phyloP scores from a whole-genome alignment of 2,329 filamentous ascomycete genomes.

The Monilinia fructicola region DNA sequence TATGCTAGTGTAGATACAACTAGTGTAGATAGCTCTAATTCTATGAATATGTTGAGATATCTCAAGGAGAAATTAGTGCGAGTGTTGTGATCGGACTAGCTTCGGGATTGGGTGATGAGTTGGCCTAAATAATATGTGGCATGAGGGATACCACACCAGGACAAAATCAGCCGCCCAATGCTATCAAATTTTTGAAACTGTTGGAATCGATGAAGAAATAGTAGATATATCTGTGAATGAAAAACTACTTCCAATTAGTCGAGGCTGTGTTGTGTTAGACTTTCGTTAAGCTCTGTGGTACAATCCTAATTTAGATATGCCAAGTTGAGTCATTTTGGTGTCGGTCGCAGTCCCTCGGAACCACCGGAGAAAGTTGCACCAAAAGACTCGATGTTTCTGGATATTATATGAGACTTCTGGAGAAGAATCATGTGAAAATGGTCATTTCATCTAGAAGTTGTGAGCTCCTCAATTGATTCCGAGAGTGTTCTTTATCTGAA shows the following conservation, averaged over 20 bases:
- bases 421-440: background rate
- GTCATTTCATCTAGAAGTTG: background rate
- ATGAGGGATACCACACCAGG: constrained; percentile 15
- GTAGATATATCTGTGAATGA: background rate
- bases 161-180: constrained; percentile 10
- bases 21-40: background rate
- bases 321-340: constrained; percentile 1
- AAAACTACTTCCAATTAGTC: background rate
- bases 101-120: constrained; percentile 17
- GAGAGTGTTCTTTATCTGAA: background rate
- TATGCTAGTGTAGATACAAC: background rate
- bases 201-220: background rate
- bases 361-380: constrained; percentile 14
- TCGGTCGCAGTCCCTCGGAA: constrained; percentile 11
- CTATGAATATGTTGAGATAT: background rate
- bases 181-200: background rate
- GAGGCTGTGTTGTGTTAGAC: constrained; percentile 2
- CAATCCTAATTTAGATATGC: constrained; percentile 16
- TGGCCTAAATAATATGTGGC: constrained; percentile 20
- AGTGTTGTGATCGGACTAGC: constrained; percentile 10
- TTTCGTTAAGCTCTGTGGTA: background rate
- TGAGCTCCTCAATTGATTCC: background rate
- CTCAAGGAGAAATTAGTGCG: background rate
- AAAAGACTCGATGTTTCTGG: background rate
- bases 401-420: background rate